phyloP scores from a whole-genome alignment of 306 rosid genomes.

The Lathyrus sativus region DNA sequence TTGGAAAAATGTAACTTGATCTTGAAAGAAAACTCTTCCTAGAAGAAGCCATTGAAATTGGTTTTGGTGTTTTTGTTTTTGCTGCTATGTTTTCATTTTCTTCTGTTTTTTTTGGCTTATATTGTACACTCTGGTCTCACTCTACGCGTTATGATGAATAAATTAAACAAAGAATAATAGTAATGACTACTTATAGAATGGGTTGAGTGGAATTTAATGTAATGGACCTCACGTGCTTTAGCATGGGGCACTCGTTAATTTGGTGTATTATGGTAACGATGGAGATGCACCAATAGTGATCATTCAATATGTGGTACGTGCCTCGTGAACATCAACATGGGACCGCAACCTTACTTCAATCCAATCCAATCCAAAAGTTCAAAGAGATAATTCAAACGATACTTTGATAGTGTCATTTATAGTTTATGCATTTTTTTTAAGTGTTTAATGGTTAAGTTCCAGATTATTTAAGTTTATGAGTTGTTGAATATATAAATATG shows the following conservation, averaged over 20 bases:
- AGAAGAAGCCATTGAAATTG: conserved; percentile 67
- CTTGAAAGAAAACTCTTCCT: conserved; percentile 52
- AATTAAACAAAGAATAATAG: not conserved
- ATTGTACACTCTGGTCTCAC: not conserved
- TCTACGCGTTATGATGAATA: conserved; percentile 3
- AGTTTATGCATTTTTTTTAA: too few relatives aligned
- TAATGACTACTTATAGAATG: not conserved
- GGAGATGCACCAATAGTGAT: conserved; percentile 11
- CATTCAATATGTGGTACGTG: conserved; percentile 1
- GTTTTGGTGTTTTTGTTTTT: not conserved
- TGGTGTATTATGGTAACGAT: conserved; percentile 11
- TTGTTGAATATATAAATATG: too few relatives aligned
- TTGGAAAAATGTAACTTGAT: conserved; percentile 49
- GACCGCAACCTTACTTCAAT: not conserved
- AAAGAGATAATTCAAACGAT: too few relatives aligned
- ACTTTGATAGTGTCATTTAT: too few relatives aligned
- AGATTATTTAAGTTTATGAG: too few relatives aligned
- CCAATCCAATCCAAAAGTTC: too few relatives aligned
- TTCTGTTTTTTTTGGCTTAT: not conserved
- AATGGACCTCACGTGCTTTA: conserved; percentile 39
- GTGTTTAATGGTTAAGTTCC: too few relatives aligned
- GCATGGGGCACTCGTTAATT: conserved; percentile 25
- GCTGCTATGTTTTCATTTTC: not conserved
- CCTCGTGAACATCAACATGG: conserved; percentile 13
- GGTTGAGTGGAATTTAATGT: conserved; percentile 25